Evolutionary conservation across 116 monocot species (phyloP), one percentile per base, ranked within the genome.

Genomic region (Iris pallida): DNA sequence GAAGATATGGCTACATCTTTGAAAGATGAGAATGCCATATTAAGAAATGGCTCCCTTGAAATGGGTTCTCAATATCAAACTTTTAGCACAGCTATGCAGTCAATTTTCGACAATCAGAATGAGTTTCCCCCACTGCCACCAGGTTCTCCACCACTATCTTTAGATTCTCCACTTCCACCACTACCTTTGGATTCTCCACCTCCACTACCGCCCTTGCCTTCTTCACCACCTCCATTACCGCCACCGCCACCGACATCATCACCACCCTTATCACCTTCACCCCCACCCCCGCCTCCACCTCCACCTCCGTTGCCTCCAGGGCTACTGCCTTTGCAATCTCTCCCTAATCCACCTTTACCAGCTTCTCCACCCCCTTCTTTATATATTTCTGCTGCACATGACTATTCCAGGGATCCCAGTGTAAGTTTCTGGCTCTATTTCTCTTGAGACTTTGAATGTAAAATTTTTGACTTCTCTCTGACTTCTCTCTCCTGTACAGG

Each of bases 1-100:
- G 85, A 93, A 78, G 90, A 93, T 82, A 82, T 75, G 7, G 79
- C 67, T 46, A 13, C 51, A 6, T 53, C 77, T 63, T 73, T 72
- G 20, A 73, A 74, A 72, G 68, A 85, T 68, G 74, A 75, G 45
- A 70, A 45, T 30, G 30, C 16, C 7, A 8, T 64, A 15, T 9
- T 16, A 19, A 63, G 52, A 63, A 68, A 62, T 60, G 61, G n/a
- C 69, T 55, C 58, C 55, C 54, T 77, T 8, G 68, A 56, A n/a
- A 10, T 64, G 5, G 68, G 78, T 15, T 15, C 18, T 53, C 65
- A 60, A 14, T 46, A 66, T 60, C 65, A 68, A n/a, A 17, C 41
- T 44, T 57, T 62, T 47, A 60, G 56, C 45, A 55, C 13, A 55
- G 68, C 42, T 59, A 61, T 51, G 46, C 71, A 80, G 19, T 58